phyloP scores from a whole-genome alignment of 2,329 filamentous ascomycete species.

The Metarhizium sp. region DNA sequence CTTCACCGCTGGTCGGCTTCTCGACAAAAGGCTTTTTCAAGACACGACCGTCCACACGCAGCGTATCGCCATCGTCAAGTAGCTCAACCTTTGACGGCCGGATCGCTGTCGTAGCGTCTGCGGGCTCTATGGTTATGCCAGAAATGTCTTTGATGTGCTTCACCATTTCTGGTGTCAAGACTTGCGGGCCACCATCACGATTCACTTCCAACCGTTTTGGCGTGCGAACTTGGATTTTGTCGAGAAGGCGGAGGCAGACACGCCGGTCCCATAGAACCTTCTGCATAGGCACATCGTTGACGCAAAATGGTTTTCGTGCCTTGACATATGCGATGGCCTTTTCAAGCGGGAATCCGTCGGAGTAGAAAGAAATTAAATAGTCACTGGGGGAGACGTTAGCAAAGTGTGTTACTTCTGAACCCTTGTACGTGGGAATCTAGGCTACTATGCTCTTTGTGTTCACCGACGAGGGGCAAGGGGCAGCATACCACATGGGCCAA shows the following conservation, averaged over 20 bases:
- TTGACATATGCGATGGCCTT: conserved; percentile 96
- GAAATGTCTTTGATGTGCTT: conserved; percentile 74
- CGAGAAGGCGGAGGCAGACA: conserved; percentile 77
- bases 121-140: conserved; percentile 64
- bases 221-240: conserved; percentile 82
- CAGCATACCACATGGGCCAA: conserved; percentile 73
- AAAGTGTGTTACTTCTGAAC: conserved; percentile 1
- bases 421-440: conserved; percentile 5
- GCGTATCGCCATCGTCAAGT: conserved; percentile 79
- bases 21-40: conserved; percentile 95
- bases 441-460: conserved; percentile 24
- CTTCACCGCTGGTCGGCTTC: conserved; percentile 95
- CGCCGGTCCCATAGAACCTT: conserved; percentile 94
- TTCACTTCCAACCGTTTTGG: conserved; percentile 85
- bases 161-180: conserved; percentile 70
- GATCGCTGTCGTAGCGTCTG: conserved; percentile 52
- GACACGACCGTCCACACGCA: conserved; percentile 74
- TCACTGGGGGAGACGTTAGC: conserved; percentile 40
- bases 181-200: conserved; percentile 76
- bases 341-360: conserved; percentile 90
- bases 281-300: conserved; percentile 97
- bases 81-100: conserved; percentile 69
- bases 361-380: conserved; percentile 97
- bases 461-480: conserved; percentile 18
- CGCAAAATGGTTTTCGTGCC: conserved; percentile 88